phyloP scores from a whole-genome alignment of 352 stramenopile genomes.

The Thraustochytrium striatum region DNA sequence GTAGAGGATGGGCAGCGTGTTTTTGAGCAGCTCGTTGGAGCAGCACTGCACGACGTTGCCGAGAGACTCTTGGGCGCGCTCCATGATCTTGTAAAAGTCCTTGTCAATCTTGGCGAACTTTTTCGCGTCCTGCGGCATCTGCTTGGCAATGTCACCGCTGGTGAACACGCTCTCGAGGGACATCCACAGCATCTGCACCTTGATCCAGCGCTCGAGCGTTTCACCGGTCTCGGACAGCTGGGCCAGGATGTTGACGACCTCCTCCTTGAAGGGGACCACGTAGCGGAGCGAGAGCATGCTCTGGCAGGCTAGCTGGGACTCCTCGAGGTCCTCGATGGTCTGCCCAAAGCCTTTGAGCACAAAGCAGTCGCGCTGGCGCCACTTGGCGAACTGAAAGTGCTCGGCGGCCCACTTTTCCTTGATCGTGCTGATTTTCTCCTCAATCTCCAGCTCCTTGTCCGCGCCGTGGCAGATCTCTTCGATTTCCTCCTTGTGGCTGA shows the following conservation, averaged over 20 bases:
- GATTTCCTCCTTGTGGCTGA: constrained; percentile 85
- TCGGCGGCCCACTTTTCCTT: constrained; percentile 85
- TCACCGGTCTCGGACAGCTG: constrained; percentile 92
- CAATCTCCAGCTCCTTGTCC: constrained; percentile 96
- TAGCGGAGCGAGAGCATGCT: constrained; percentile 96
- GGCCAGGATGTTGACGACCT: constrained; percentile 85
- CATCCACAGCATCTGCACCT: constrained; percentile 97
- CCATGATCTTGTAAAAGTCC: constrained; percentile 93
- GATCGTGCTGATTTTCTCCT: constrained; percentile 87
- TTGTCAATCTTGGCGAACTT: constrained; percentile 97
- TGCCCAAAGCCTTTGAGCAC: constrained; percentile 90
- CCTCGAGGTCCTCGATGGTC: constrained; percentile 94
- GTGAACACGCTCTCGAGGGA: constrained; percentile 97
- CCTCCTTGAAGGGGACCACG: constrained; percentile 89
- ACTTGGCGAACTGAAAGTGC: constrained; percentile 75
- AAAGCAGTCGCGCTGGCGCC: constrained; percentile 85
- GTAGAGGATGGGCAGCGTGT: constrained; percentile 93
- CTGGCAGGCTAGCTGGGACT: constrained; percentile 95
- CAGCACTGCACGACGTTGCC: constrained; percentile 87
- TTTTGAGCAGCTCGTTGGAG: constrained; percentile 91
- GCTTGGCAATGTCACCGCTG: constrained; percentile 95
- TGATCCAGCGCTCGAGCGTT: constrained; percentile 94
- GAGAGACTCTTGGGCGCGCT: constrained; percentile 70
- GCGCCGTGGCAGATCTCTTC: constrained; percentile 95
- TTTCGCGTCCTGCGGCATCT: constrained; percentile 96